Percentiles rank a stretch among this genome's conserved stretches.
Evolutionary conservation across 805 yeast species (phyloP).

Genomic region (Candida taoyuanica): DNA sequence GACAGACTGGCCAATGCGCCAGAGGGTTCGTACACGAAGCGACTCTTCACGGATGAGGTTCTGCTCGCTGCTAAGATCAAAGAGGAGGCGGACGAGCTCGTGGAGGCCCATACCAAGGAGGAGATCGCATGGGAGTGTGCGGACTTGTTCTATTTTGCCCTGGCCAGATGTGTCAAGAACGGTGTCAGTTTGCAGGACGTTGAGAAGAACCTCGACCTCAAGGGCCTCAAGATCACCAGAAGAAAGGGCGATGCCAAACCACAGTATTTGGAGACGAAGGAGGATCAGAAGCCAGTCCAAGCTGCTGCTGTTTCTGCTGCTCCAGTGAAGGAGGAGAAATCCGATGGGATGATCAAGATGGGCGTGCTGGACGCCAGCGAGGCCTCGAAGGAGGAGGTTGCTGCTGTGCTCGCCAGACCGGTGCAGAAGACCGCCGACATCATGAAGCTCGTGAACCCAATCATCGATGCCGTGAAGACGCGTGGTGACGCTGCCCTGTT

Average conservation of each 20-base stretch:
- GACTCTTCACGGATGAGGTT: conserved; percentile 74
- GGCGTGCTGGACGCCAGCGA: conserved; percentile 46
- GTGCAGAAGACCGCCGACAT: conserved; percentile 90
- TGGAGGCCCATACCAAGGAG: conserved; percentile 66
- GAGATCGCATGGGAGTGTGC: conserved; percentile 97
- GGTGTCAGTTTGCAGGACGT: conserved; percentile 80
- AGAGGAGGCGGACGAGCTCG: conserved; percentile 95
- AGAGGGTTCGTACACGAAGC: conserved; percentile 88
- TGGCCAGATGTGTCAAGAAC: conserved; percentile 66
- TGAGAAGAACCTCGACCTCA: conserved; percentile 77
- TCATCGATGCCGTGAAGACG: conserved; percentile 67
- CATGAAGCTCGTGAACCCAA: conserved; percentile 89
- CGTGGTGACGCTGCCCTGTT: conserved; percentile 84
- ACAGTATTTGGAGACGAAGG: conserved; percentile 47
- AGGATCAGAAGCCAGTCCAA: conserved; percentile 21
- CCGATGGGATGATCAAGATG: conserved; percentile 23
- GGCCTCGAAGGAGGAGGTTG: conserved; percentile 43
- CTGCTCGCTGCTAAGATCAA: conserved; percentile 81
- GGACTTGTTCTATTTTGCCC: conserved; percentile 75
- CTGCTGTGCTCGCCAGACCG: conserved; percentile 79
- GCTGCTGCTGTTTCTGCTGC: conserved; percentile 17
- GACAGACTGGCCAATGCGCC: conserved; percentile 70
- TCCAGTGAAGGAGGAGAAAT: conserved; percentile 19
- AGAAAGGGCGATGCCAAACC: conserved; percentile 96
- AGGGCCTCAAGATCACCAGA: conserved; percentile 82